Evolutionary conservation across 495 filamentous ascomycete species (phyloP).

Genomic region (Viridothelium virens): DNA sequence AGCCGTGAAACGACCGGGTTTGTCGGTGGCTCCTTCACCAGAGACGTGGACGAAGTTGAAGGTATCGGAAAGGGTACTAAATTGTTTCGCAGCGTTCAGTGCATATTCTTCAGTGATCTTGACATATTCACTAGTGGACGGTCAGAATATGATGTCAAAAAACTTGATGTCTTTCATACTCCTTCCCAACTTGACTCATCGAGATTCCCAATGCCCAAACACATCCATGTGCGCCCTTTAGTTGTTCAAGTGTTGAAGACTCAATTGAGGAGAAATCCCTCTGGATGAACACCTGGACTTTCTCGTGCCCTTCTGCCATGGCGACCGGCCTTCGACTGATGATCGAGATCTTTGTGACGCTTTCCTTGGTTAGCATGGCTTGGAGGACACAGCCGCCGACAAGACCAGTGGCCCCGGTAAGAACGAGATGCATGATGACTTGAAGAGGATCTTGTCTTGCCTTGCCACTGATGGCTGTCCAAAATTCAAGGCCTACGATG

Average conservation of each 20-base stretch:
- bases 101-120: slow-evolving; percentile 60
- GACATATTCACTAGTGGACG: slow-evolving; percentile 50
- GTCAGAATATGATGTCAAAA: not conserved
- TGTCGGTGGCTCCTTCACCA: slow-evolving; percentile 45
- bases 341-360: slow-evolving; percentile 56
- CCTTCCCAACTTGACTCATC: slow-evolving; percentile 33
- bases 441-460: not conserved
- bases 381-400: slow-evolving; percentile 59
- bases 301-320: slow-evolving; percentile 53
- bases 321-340: slow-evolving; percentile 57
- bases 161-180: slow-evolving; percentile 40
- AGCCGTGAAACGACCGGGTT: slow-evolving; percentile 45
- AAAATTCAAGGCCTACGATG: too few species aligned
- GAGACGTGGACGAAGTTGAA: slow-evolving; percentile 68
- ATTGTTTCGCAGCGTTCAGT: slow-evolving; percentile 53
- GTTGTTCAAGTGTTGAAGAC: slow-evolving; percentile 46
- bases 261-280: slow-evolving; percentile 55
- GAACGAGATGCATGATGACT: slow-evolving; percentile 49
- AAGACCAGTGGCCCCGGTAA: slow-evolving; percentile 68
- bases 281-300: slow-evolving; percentile 59
- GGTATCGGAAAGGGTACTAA: slow-evolving; percentile 45
- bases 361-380: slow-evolving; percentile 51
- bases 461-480: too few species aligned
- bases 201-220: slow-evolving; percentile 66
- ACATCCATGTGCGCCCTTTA: slow-evolving; percentile 56